Base-by-base conservation (phyloP, 208 protist genomes). In the Trypanosoma boissoni region DNA sequence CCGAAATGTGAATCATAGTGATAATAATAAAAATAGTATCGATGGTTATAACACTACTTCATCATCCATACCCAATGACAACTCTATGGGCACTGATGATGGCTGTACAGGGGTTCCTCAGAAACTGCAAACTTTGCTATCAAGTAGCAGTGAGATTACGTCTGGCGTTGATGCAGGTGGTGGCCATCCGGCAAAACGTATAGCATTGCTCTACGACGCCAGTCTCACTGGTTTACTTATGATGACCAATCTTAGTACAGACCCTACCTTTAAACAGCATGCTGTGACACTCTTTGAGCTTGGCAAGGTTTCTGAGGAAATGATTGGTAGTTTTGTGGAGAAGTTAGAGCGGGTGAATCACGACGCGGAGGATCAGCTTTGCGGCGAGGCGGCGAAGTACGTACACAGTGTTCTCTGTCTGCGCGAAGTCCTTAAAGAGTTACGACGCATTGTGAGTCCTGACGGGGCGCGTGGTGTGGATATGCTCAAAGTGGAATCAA, bases 211-310 rank as follows among this genome's bases (percentile, higher is more conserved):
- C 21, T 99, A 98, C 81, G 97, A 98, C 56, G 80, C 83, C 21
- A 96, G 80, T 12, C 80, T 99, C 12, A 98, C 96, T 7, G 97
- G 97, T 7, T 98, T 97, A 64, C 78, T 99, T 16, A 99, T 99
- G 97, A 98, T 99, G 97, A 97, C 95, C 50, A 98, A 98, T 72
- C 67, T 98, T 21, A 95, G 88, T 20, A 57, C 74, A 27, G 76
- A 92, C 55, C 81, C 75, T 10, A 71, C 74, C 6, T 92, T 97
- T 56, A 97, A 95, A 53, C 82, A 91, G 56, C 79, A 89, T 65
- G 88, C 89, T 8, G 89, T 97, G 12, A 95, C 89, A 39, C 72
- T 97, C 2, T 97, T 95, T 62, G 92, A 97, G 61, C 78, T 92
- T 41, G 92, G 92, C 9, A 93, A 91, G 58, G 74, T 97, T 67